Evolutionary conservation across 2,329 filamentous ascomycete genomes (phyloP), one percentile per base, ranked within the genome.

Genomic region (Aureobasidium sp.): DNA sequence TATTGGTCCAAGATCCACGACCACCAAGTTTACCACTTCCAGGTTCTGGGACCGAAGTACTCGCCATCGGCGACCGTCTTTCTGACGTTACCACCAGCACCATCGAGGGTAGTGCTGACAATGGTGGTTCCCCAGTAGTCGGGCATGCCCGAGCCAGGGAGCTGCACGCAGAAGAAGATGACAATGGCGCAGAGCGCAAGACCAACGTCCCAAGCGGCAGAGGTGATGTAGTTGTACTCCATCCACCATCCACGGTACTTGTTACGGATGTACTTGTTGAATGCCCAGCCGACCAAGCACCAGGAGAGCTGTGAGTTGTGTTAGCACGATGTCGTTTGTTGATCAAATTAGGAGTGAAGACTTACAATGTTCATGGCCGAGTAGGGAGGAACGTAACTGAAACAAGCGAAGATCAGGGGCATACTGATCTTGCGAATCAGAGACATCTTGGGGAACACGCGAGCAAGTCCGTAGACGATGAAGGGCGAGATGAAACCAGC

Each of bases 171-270:
- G 70, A 96, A 95, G 73, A 96, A 96, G 27, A 95, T 86, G 7
- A 93, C 82, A n/a, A 95, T 86, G 44, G 94, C 86, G 36, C 89
- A 89, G 68, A 93, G 88, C 0, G 91, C 91, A 20, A 96, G 78
- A 1, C 90, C 90, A 0, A 88, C 91, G 71, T 95, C 91, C 63
- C 95, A 79, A 2, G 89, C 91, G 0, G 91, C 91, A 63, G 87
- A 90, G 55, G 94, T 78, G 5, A 90, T 92, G 90, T 95, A 94
- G 51, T 90, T 93, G 74, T 95, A 96, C 74, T 95, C 93, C 59
- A 85, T 85, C 91, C 90, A 95, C 91, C 91, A 96, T 1, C 84
- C 86, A 25, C 79, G 80, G 25, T 84, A 86, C 31, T 86, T 81
- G 37, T 84, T 84, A 70, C 86, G 85, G 69, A 95, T 82, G 64